Percentiles rank a stretch among this genome's conserved stretches.
phyloP scores from a whole-genome alignment of 1,139 yeast genomes.

The Hansenula lynferdii region DNA sequence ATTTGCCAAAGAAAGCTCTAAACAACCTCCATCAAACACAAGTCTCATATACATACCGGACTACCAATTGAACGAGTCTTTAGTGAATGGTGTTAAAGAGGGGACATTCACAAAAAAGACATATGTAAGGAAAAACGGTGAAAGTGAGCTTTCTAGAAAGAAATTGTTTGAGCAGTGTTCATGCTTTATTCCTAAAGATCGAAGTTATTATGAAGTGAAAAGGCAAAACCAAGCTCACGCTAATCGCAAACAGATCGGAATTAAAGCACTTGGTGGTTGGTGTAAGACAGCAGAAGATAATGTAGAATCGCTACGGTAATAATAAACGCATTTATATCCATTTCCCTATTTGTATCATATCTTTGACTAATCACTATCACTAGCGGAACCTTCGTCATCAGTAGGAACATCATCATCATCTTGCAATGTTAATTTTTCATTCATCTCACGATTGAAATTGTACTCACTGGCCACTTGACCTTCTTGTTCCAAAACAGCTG shows the following conservation, averaged over 20 bases:
- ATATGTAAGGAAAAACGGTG: conserved; percentile 42
- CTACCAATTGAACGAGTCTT: conserved; percentile 31
- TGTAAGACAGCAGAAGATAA: conserved; percentile 17
- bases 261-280: conserved; percentile 16
- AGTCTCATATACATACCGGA: conserved; percentile 33
- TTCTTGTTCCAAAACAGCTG: conserved; percentile 31
- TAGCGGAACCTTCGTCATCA: conserved; percentile 22
- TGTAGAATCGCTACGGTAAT: conserved; percentile 8
- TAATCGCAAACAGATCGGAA: conserved; percentile 7
- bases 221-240: conserved; percentile 14
- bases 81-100: conserved; percentile 50
- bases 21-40: conserved; percentile 33
- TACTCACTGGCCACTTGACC: conserved; percentile 21
- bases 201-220: conserved; percentile 25
- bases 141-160: conserved; percentile 35
- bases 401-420: conserved; percentile 21
- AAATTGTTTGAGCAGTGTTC: conserved; percentile 20
- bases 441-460: conserved; percentile 15
- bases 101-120: conserved; percentile 43
- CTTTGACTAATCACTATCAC: conserved; percentile 4
- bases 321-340: conserved; percentile 5
- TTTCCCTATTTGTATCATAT: neutral
- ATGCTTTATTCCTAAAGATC: conserved; percentile 14
- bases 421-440: conserved; percentile 17
- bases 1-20: conserved; percentile 15